Evolutionary conservation across 2,329 filamentous ascomycete species (phyloP).

Genomic region (Fonsecaea pedrosoi): DNA sequence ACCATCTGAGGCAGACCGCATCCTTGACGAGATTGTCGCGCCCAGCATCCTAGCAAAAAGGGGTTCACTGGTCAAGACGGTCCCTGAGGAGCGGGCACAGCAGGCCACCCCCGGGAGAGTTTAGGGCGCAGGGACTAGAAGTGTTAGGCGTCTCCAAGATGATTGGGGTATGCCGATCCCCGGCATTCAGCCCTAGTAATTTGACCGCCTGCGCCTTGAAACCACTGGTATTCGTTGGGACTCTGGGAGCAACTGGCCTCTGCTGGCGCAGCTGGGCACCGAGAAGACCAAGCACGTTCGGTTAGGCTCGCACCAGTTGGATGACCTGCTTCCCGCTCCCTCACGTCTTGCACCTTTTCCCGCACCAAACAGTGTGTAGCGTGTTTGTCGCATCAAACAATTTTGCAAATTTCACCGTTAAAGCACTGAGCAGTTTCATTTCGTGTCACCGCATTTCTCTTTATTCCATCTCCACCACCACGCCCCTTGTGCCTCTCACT

Average conservation of each 20-base stretch:
- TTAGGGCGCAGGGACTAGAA: constrained; percentile 17
- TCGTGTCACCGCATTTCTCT: constrained; percentile 24
- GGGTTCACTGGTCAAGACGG: constrained; percentile 15
- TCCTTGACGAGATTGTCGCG: constrained; percentile 14
- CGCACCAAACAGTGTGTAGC: constrained; percentile 1
- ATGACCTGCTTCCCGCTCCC: constrained; percentile 3
- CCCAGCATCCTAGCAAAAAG: constrained; percentile 20
- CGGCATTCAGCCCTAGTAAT: background rate
- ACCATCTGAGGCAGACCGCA: constrained; percentile 15
- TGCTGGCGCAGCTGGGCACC: background rate
- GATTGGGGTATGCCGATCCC: constrained; percentile 19
- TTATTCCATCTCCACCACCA: constrained; percentile 44
- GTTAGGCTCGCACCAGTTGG: constrained; percentile 6
- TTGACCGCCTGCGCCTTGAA: constrained; percentile 5
- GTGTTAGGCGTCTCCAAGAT: constrained; percentile 4
- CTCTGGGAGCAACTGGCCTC: background rate
- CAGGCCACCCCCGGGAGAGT: constrained; percentile 1
- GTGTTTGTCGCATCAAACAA: constrained; percentile 16
- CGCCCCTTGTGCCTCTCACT: constrained; percentile 23
- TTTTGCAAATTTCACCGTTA: constrained; percentile 18
- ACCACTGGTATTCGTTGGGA: background rate
- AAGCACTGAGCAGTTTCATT: constrained; percentile 22
- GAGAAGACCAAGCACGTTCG: constrained; percentile 5
- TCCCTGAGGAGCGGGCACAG: constrained; percentile 1
- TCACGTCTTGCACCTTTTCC: background rate